These are phyloP conservation scores for Aspergillaceae sp. DNA, from an alignment of 2,329 filamentous ascomycete species.

Conservation along the genomic window DNA sequence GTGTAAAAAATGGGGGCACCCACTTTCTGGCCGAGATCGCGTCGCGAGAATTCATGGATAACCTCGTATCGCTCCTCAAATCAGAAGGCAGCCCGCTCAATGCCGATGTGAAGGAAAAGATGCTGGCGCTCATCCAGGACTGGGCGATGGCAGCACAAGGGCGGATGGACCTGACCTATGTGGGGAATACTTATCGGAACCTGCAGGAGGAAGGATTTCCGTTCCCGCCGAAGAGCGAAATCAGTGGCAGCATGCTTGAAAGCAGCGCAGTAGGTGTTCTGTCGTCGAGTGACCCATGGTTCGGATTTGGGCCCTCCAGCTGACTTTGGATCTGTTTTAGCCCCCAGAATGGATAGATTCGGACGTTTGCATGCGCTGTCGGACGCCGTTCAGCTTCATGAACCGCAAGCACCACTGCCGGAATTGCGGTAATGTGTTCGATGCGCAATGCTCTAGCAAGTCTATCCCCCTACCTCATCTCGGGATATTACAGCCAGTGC, in stretches of 20 bases:
- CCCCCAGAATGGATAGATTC: constrained; percentile 97
- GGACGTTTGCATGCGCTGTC: constrained; percentile 96
- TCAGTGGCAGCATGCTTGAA: constrained; percentile 96
- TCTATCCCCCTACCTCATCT: constrained; percentile 80
- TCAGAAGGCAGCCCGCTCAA: constrained; percentile 70
- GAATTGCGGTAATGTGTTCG: constrained; percentile 96
- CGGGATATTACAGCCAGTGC: constrained; percentile 80
- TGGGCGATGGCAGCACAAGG: constrained; percentile 89
- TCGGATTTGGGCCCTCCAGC: no score
- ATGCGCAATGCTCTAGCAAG: constrained; percentile 89
- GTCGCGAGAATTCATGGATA: constrained; percentile 97
- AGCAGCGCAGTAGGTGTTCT: constrained; percentile 70
- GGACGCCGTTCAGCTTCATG: constrained; percentile 91
- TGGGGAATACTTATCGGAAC: constrained; percentile 75
- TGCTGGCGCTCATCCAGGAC: constrained; percentile 83
- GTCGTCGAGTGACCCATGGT: neutral
- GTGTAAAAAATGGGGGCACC: constrained; percentile 93
- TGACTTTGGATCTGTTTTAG: constrained; percentile 35
- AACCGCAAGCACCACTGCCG: constrained; percentile 98
- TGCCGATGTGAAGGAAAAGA: constrained; percentile 76
- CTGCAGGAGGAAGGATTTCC: constrained; percentile 77
- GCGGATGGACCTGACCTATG: constrained; percentile 72
- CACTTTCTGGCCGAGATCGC: constrained; percentile 95
- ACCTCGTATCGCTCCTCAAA: constrained; percentile 80
- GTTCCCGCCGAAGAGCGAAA: constrained; percentile 77